phyloP scores from a whole-genome alignment of 345 rosid species.

The Melaleuca alternifolia region DNA sequence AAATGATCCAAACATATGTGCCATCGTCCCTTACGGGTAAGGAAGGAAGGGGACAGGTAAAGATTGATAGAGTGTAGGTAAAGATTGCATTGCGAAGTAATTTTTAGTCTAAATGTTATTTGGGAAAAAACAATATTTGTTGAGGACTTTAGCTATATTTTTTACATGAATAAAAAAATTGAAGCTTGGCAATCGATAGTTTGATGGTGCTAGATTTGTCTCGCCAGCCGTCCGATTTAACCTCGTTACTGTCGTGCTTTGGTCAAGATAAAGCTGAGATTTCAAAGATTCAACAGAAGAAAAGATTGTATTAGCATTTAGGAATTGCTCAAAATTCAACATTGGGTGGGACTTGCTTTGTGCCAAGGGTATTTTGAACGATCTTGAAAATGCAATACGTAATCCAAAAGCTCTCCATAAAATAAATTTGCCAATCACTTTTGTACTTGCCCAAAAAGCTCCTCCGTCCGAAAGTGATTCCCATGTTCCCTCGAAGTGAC shows the following conservation, averaged over 20 bases:
- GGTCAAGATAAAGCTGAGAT: not conserved
- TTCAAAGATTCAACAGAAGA: not conserved
- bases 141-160: not conserved
- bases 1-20: not conserved
- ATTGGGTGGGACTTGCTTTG: not conserved
- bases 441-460: not conserved
- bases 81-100: not conserved
- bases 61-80: not conserved
- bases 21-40: rapidly evolving
- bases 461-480: not conserved
- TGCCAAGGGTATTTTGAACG: not conserved
- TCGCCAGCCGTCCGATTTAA: rapidly evolving
- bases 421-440: not conserved
- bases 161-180: not conserved
- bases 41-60: no score
- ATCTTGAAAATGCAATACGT: not conserved
- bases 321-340: not conserved
- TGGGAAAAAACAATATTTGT: not conserved
- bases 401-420: not conserved
- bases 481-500: not conserved
- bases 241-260: rapidly evolving
- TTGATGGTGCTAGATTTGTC: no score
- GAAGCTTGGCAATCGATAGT: not conserved
- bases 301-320: not conserved
- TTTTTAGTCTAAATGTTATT: not conserved